Evolutionary conservation across 371 early-diverging fungal genomes (phyloP).

Genomic region (Nosema muscidifuracis): DNA sequence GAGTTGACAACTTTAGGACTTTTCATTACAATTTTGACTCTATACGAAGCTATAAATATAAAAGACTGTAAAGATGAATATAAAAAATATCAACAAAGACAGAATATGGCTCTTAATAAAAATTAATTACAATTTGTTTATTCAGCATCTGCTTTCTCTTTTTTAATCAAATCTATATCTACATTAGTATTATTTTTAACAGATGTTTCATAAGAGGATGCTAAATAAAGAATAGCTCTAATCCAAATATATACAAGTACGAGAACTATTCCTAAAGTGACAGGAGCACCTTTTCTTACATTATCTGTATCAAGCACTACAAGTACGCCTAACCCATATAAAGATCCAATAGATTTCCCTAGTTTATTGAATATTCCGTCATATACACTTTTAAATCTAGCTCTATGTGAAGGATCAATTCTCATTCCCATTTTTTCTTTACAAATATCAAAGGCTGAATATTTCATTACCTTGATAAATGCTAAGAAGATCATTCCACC

Average conservation of each 20-base stretch:
- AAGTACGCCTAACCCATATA: conserved; percentile 50
- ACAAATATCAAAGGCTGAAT: conserved; percentile 62
- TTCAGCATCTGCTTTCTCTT: conserved; percentile 18
- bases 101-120: neutral
- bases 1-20: neutral
- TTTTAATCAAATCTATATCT: conserved; percentile 52
- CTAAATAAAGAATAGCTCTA: conserved; percentile 55
- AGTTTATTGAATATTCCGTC: conserved; percentile 63
- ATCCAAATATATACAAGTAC: conserved; percentile 57
- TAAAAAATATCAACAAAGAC: conserved; percentile 10
- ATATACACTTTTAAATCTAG: conserved; percentile 63
- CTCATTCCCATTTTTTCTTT: conserved; percentile 62
- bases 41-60: conserved; percentile 28
- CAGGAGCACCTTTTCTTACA: conserved; percentile 46
- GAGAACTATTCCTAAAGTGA: conserved; percentile 27
- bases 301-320: conserved; percentile 48
- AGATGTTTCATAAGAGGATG: conserved; percentile 50
- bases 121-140: conserved; percentile 18
- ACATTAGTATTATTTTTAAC: conserved; percentile 49
- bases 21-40: conserved; percentile 2
- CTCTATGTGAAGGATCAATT: conserved; percentile 57
- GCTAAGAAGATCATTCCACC: conserved; percentile 41
- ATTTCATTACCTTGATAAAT: conserved; percentile 58
- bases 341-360: conserved; percentile 60
- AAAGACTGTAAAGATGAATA: conserved; percentile 13